These are phyloP conservation scores for Echium plantagineum DNA, from an alignment of 257 asterid species.

Conservation along the genomic window DNA sequence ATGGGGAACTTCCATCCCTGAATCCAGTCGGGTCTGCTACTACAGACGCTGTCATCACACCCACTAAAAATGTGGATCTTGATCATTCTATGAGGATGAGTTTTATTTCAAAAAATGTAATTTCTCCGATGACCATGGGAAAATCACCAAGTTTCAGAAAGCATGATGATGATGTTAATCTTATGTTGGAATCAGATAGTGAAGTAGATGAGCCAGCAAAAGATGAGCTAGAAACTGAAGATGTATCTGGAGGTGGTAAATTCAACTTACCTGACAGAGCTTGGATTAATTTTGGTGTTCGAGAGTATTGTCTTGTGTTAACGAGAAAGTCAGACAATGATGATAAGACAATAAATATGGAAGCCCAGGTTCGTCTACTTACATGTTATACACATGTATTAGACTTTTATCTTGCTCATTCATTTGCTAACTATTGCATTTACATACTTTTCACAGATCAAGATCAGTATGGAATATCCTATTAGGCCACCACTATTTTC, in stretches of 20 bases:
- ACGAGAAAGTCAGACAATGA: conserved; percentile 36
- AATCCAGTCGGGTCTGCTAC: conserved; percentile 29
- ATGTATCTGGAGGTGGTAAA: conserved; percentile 18
- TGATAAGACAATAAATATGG: conserved; percentile 44
- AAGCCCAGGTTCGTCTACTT: conserved; percentile 55
- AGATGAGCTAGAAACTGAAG: conserved; percentile 40
- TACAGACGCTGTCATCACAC: conserved; percentile 27
- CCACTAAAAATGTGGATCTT: conserved; percentile 33
- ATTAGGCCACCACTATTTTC: conserved; percentile 73
- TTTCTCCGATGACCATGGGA: conserved; percentile 49
- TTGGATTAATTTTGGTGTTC: conserved; percentile 57
- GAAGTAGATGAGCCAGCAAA: conserved; percentile 59
- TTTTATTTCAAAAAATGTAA: conserved; percentile 54
- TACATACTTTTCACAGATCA: conserved; percentile 36
- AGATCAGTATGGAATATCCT: conserved; percentile 76
- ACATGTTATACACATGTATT: background rate
- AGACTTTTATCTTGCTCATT: conserved; percentile 7
- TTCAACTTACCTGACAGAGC: conserved; percentile 18
- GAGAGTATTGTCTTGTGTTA: conserved; percentile 54
- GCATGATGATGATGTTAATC: conserved; percentile 61
- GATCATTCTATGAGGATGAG: conserved; percentile 46
- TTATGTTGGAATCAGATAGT: conserved; percentile 68
- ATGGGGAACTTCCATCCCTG: conserved; percentile 85
- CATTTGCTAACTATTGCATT: conserved; percentile 3
- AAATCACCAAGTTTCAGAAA: conserved; percentile 63